phyloP scores from a whole-genome alignment of 2,329 filamentous ascomycete genomes.

The Didymella keratinophila region DNA sequence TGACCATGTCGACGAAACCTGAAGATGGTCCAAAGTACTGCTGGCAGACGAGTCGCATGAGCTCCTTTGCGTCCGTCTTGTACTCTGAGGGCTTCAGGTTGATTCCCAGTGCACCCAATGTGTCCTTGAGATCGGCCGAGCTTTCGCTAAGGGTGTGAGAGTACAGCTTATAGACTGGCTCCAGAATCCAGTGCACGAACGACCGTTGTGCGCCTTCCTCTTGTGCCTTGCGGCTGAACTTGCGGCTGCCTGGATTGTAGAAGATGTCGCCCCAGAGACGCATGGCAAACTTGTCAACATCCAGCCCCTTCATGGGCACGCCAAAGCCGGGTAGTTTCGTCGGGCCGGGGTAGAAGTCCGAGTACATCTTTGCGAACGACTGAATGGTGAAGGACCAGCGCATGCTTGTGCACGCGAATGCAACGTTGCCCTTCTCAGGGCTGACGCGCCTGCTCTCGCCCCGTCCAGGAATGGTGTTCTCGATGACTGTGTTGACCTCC shows the following conservation, averaged over 20 bases:
- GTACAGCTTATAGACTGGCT: constrained; percentile 97
- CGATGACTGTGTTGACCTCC: constrained; percentile 95
- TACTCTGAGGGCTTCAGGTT: constrained; percentile 90
- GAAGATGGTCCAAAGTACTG: constrained; percentile 92
- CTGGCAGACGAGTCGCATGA: constrained; percentile 88
- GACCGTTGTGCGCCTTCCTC: constrained; percentile 83
- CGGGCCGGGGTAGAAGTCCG: constrained; percentile 78
- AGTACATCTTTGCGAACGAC: constrained; percentile 96
- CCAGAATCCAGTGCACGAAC: constrained; percentile 93
- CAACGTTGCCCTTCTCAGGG: constrained; percentile 97
- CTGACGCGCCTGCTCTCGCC: constrained; percentile 84
- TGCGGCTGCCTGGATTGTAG: constrained; percentile 88
- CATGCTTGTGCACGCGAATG: constrained; percentile 92
- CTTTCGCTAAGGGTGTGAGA: constrained; percentile 93
- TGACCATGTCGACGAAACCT: constrained; percentile 95
- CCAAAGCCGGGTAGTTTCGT: constrained; percentile 45
- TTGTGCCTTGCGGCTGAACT: constrained; percentile 85
- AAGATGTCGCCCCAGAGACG: constrained; percentile 97
- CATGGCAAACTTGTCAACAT: constrained; percentile 80
- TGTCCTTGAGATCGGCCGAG: constrained; percentile 81
- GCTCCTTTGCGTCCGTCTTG: constrained; percentile 84
- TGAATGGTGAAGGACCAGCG: constrained; percentile 95
- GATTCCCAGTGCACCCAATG: constrained; percentile 81
- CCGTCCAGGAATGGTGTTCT: constrained; percentile 81
- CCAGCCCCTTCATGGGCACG: constrained; percentile 59